Conservation (phyloP, 2,329 filamentous ascomycete species). For the Thelonectria discophora region DNA sequence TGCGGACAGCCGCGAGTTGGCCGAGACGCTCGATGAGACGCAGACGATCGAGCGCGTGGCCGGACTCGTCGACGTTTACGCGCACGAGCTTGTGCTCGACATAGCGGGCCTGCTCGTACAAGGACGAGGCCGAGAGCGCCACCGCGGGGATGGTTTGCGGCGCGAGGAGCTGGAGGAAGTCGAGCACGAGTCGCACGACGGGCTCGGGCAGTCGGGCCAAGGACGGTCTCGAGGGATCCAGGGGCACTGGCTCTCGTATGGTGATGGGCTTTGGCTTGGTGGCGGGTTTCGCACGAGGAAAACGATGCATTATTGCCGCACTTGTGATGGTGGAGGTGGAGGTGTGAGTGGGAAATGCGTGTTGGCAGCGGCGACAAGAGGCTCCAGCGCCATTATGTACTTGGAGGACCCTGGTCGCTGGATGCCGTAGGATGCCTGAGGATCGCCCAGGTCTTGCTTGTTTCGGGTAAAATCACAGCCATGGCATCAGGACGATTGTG, state of each 20-base stretch:
- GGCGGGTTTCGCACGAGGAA: not conserved
- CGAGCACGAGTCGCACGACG: conserved; percentile 15
- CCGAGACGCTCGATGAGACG: conserved; percentile 14
- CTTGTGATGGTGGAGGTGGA: not conserved
- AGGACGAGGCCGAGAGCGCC: not conserved
- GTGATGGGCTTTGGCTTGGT: not conserved
- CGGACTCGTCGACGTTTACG: conserved; percentile 15
- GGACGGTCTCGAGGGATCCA: conserved; percentile 8
- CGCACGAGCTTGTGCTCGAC: conserved; percentile 14
- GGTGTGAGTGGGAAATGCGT: too few species aligned
- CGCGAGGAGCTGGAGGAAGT: not conserved
- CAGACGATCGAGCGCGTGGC: conserved; percentile 8
- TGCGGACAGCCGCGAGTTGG: conserved; percentile 14
- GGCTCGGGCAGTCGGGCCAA: conserved; percentile 16
- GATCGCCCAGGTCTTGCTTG: too few species aligned
- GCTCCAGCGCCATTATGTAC: too few species aligned
- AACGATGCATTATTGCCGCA: not conserved
- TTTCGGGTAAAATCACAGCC: too few species aligned
- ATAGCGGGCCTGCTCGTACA: conserved; percentile 17
- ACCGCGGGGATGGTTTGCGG: not conserved
- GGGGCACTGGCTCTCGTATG: conserved; percentile 1
- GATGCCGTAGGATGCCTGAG: too few species aligned
- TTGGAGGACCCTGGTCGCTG: too few species aligned
- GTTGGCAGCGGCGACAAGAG: too few species aligned
- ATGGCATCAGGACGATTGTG: too few species aligned